phyloP scores from a whole-genome alignment of 192 early-diverging fungal species.

The Backusella mclennaniae region DNA sequence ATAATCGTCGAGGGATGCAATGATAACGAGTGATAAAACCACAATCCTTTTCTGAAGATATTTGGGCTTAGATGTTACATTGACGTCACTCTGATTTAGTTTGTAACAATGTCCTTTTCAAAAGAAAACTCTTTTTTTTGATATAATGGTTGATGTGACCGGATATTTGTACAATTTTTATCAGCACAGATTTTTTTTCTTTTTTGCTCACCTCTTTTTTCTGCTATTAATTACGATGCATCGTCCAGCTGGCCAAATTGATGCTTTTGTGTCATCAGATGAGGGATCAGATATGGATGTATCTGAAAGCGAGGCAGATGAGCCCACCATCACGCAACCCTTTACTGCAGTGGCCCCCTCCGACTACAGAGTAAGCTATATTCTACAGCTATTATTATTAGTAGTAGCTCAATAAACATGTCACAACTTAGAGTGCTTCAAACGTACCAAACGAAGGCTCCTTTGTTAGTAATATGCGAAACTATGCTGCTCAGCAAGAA shows the following conservation, averaged over 20 bases:
- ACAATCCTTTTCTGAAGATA: no score
- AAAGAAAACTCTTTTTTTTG: no score
- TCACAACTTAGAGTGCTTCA: background rate
- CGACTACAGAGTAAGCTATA: background rate
- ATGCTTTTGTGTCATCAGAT: background rate
- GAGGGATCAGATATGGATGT: background rate
- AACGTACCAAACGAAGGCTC: background rate
- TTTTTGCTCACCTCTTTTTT: background rate
- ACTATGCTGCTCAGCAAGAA: background rate
- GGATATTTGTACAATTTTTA: background rate
- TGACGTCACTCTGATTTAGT: no score
- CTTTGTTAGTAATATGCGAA: slow-evolving; percentile 2
- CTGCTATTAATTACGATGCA: background rate
- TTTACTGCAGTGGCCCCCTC: background rate
- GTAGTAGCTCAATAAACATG: no score
- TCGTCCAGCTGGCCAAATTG: background rate
- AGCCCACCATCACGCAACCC: background rate
- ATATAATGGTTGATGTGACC: no score
- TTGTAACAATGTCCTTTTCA: no score
- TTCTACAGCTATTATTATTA: background rate
- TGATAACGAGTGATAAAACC: no score
- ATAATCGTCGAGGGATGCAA: no score
- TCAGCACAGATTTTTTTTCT: background rate
- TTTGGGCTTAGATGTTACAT: no score
- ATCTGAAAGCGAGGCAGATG: background rate